Evolutionary conservation across 176 grass and related monocot genomes (phyloP), one percentile per base, ranked within the genome.

Genomic region (Ananas comosus): DNA sequence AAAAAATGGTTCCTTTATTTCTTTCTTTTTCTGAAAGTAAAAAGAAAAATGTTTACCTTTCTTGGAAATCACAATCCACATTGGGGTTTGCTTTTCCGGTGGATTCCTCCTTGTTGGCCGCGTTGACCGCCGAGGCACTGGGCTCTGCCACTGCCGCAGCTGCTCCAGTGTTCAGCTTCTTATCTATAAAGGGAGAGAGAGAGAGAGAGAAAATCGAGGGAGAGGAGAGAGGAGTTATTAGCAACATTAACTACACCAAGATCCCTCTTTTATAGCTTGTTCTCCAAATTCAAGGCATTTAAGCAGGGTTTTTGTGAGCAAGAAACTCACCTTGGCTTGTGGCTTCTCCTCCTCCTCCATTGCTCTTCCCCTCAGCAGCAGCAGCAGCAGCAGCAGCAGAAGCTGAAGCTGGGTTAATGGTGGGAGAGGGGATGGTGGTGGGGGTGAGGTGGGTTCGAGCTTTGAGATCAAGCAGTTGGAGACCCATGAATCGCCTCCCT

Each of bases 381-480:
- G 77, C 12, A 48, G 22, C 22, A 23, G 42, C 11, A 50, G 72
- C n/a, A 51, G 83, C 14, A 33, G 77, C 22, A 27, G 7, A 17
- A 51, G 65, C 1, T 49, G 42, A 11, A 3, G 74, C 25, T 13
- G 81, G 71, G 51, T 50, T 68, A 33, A 70, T n/a, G 2, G 74
- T 33, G 51, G 57, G 79, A 66, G 69, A 42, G 48, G 70, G 61
- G 47, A 27, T 49, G 76, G 42, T 16, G 71, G 56, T 51, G 67
- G 72, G 74, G 69, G 82, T 78, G 49, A 81, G 73, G 28, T 76
- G 65, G 53, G 51, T 69, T 70, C 75, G 59, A 29, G 49, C 77
- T 67, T 80, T 84, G 24, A 87, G 80, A 64, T 87, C 85, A 13
- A 91, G 81, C 14, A 91, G 50, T 42, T 85, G 81, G 24, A 91